phyloP scores from a whole-genome alignment of 2,329 filamentous ascomycete species.

The Fusarium pilosicola region DNA sequence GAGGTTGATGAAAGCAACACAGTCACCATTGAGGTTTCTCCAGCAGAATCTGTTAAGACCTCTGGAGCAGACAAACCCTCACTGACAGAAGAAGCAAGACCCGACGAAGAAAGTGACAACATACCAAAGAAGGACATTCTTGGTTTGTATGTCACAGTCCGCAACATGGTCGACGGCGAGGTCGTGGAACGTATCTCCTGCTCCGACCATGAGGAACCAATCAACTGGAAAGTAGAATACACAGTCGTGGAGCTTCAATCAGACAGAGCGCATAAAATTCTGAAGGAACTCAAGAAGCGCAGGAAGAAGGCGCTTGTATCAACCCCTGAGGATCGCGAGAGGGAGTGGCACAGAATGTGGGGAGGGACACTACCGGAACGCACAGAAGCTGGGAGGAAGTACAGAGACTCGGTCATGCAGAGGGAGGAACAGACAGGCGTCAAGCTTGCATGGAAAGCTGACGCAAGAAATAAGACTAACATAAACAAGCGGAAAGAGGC shows the following conservation, averaged over 20 bases:
- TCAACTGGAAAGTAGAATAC: constrained; percentile 80
- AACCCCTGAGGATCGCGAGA: constrained; percentile 54
- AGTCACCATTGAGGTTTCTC: not conserved
- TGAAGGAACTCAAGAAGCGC: constrained; percentile 65
- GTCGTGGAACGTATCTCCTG: constrained; percentile 68
- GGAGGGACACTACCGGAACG: constrained; percentile 51
- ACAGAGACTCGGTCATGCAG: constrained; percentile 65
- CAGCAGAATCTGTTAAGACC: not conserved
- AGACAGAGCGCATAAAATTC: constrained; percentile 60
- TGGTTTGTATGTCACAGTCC: constrained; percentile 76
- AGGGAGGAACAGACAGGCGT: constrained; percentile 59
- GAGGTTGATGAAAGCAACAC: constrained; percentile 15
- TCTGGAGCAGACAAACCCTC: not conserved
- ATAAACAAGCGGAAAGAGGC: not conserved
- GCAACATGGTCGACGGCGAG: constrained; percentile 75
- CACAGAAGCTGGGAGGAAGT: constrained; percentile 66
- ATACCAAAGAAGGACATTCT: constrained; percentile 48
- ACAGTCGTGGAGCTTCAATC: constrained; percentile 70
- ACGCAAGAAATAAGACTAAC: not conserved
- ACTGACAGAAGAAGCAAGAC: not conserved
- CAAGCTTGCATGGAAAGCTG: constrained; percentile 56
- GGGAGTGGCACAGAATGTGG: constrained; percentile 60
- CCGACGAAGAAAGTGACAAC: not conserved
- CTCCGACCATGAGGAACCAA: not conserved
- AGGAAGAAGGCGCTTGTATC: constrained; percentile 59